Evolutionary conservation across 495 filamentous ascomycete species (phyloP).

Genomic region (Hypoxylon trugodes): DNA sequence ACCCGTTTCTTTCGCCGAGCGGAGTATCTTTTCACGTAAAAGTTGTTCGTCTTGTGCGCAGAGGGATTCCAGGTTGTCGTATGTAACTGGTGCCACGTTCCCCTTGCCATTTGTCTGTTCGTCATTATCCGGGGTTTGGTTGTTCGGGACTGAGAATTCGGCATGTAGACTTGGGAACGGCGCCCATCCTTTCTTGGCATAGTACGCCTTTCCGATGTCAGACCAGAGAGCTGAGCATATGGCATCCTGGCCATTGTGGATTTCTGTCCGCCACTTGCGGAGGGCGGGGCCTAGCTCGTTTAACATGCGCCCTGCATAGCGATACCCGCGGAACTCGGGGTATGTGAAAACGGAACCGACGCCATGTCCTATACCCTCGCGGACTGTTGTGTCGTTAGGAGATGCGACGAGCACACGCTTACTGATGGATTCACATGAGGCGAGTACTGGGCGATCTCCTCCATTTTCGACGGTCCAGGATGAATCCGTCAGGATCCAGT

Average conservation of each 20-base stretch:
- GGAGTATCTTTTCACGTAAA: constrained; percentile 51
- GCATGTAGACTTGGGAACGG: constrained; percentile 77
- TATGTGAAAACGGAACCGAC: constrained; percentile 89
- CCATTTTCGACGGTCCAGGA: constrained; percentile 43
- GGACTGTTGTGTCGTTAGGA: constrained; percentile 52
- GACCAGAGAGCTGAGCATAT: constrained; percentile 84
- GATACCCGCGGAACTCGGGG: constrained; percentile 71
- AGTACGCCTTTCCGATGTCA: constrained; percentile 95
- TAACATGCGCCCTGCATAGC: constrained; percentile 77
- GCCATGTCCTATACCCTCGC: constrained; percentile 77
- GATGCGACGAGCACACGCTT: constrained; percentile 70
- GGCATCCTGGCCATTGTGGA: constrained; percentile 40
- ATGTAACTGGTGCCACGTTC: constrained; percentile 49
- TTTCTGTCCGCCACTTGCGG: constrained; percentile 45
- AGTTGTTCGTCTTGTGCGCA: constrained; percentile 65
- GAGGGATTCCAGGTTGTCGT: constrained; percentile 62
- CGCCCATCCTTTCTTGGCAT: constrained; percentile 82
- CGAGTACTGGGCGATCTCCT: constrained; percentile 68
- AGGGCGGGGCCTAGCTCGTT: constrained; percentile 52
- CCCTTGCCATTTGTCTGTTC: constrained; percentile 2
- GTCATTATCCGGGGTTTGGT: constrained; percentile 19
- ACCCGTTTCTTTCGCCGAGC: constrained; percentile 22
- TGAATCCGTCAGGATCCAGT: constrained; percentile 83
- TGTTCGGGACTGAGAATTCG: constrained; percentile 55
- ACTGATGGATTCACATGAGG: constrained; percentile 82